A percentile compares a stretch with the other conserved stretches of the same genome.
These are phyloP conservation scores for Oldenlandia corymbosa DNA, from an alignment of 257 asterid genomes.

Conservation along the genomic window DNA sequence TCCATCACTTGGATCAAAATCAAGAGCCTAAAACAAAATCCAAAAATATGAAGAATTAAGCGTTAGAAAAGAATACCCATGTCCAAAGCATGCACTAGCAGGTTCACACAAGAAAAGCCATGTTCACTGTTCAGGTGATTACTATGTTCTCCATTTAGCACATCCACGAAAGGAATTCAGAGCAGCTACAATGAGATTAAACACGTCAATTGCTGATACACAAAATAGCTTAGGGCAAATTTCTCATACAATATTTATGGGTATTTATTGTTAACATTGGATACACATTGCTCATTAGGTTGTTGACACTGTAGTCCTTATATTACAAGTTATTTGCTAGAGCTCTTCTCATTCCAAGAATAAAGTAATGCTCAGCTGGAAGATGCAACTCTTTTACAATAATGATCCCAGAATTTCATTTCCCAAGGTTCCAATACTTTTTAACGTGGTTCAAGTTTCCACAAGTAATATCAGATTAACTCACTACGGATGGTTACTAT, in stretches of 20 bases:
- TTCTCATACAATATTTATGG: too few species aligned
- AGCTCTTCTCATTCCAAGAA: neutral
- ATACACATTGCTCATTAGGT: too few species aligned
- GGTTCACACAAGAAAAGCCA: neutral
- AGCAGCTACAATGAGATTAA: neutral
- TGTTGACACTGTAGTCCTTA: neutral
- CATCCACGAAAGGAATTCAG: neutral
- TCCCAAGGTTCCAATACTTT: too few species aligned
- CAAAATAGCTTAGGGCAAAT: neutral
- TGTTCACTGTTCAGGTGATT: neutral
- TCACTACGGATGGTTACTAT: too few species aligned
- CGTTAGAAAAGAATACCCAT: neutral
- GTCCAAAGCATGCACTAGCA: neutral
- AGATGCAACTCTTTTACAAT: neutral
- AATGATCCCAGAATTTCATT: neutral
- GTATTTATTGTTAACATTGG: too few species aligned
- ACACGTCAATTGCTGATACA: neutral
- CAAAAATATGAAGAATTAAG: constrained; percentile 11
- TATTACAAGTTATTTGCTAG: neutral
- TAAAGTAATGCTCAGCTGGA: neutral
- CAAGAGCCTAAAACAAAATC: constrained; percentile 76
- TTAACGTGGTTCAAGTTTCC: neutral
- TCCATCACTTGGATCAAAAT: constrained; percentile 83
- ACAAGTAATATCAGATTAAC: too few species aligned
- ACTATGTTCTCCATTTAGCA: neutral